phyloP scores from a whole-genome alignment of 2,329 filamentous ascomycete species.

The Monilinia polystroma region DNA sequence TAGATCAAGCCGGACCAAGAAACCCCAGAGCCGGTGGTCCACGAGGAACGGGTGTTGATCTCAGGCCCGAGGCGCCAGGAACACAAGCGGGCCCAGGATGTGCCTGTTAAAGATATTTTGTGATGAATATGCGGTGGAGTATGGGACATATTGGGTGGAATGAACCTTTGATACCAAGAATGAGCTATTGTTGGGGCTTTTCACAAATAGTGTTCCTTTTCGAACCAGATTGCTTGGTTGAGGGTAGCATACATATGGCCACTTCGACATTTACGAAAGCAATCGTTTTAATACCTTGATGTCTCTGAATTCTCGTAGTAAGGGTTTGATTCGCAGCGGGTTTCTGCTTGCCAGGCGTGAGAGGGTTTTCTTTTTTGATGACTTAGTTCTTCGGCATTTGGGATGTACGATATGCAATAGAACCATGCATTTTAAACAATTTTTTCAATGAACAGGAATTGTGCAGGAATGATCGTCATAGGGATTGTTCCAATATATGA shows the following conservation, averaged over 20 bases:
- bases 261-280: conserved; percentile 32
- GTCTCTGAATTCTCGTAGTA: conserved; percentile 35
- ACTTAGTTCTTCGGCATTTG: conserved; percentile 40
- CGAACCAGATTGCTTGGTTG: conserved; percentile 30
- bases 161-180: conserved; percentile 27
- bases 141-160: conserved; percentile 28
- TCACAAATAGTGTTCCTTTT: conserved; percentile 28
- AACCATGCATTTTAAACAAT: conserved; percentile 31
- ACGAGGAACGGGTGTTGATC: conserved; percentile 56
- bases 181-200: conserved; percentile 26
- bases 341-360: conserved; percentile 38
- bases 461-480: background rate
- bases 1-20: conserved; percentile 92
- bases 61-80: conserved; percentile 54
- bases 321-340: conserved; percentile 34
- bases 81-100: conserved; percentile 60
- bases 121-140: conserved; percentile 27
- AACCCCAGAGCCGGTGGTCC: conserved; percentile 66
- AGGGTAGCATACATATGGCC: conserved; percentile 31
- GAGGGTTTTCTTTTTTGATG: conserved; percentile 28
- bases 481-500: conserved; percentile 2
- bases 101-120: conserved; percentile 54
- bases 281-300: conserved; percentile 41
- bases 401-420: conserved; percentile 43
- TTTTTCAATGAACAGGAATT: conserved; percentile 15